Conservation (phyloP, 2,329 filamentous ascomycete genomes). For the Stenocarpella maydis region DNA sequence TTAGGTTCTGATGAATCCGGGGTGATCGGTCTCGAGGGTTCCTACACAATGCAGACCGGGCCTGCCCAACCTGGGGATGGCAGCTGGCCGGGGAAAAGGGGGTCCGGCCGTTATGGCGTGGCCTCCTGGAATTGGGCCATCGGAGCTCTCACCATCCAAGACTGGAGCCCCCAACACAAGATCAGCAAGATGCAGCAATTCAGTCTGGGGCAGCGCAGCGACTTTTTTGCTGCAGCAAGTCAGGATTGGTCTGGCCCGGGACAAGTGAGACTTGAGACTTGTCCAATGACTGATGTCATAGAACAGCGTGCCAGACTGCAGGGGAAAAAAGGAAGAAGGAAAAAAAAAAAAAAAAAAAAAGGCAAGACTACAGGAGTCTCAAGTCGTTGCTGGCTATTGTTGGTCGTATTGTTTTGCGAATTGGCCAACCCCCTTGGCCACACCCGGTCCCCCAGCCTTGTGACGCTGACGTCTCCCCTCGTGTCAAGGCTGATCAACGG, state of each 20-base stretch:
- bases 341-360: not conserved
- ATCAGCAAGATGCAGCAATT: not conserved
- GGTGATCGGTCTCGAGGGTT: slow-evolving; percentile 20
- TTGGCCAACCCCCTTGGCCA: not conserved
- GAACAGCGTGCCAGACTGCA: not conserved
- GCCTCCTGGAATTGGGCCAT: slow-evolving; percentile 16
- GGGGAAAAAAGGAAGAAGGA: not conserved
- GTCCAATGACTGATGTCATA: slow-evolving; percentile 4
- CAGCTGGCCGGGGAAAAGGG: slow-evolving; percentile 1
- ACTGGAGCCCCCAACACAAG: slow-evolving; percentile 6
- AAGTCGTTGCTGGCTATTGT: not conserved
- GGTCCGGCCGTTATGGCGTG: slow-evolving; percentile 6
- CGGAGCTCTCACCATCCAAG: slow-evolving; percentile 22
- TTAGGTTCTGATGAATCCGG: slow-evolving; percentile 23
- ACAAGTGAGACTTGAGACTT: not conserved
- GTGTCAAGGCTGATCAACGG: slow-evolving; percentile 20
- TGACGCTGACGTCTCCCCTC: slow-evolving; percentile 23
- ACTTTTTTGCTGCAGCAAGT: too few relatives aligned
- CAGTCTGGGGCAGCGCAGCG: not conserved
- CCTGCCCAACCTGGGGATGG: slow-evolving; percentile 14
- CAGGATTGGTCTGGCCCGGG: not conserved
- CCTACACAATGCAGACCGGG: slow-evolving; percentile 15
- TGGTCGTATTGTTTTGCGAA: not conserved
- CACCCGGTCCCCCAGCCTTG: slow-evolving; percentile 13
- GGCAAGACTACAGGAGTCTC: not conserved